phyloP scores from a whole-genome alignment of 495 filamentous ascomycete species.

The Tuber borchii region DNA sequence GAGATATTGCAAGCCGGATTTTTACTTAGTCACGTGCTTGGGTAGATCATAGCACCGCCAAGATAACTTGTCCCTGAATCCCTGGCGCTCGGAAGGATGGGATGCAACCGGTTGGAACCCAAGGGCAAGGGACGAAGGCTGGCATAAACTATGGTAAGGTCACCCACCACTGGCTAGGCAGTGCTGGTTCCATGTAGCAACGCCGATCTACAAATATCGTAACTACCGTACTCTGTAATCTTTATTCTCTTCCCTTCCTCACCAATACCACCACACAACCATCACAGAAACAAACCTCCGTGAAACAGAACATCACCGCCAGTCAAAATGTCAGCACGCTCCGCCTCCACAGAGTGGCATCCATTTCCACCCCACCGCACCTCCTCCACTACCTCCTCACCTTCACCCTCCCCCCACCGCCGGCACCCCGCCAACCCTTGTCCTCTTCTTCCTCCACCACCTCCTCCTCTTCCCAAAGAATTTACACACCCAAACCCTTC shows the following conservation, averaged over 20 bases:
- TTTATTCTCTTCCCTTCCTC: background rate
- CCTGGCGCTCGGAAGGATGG: background rate
- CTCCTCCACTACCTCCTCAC: conserved; percentile 17
- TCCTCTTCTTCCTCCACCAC: background rate
- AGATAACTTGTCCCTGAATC: background rate
- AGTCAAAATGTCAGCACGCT: conserved; percentile 3
- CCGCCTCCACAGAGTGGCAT: conserved; percentile 15
- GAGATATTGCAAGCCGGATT: background rate
- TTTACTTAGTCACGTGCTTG: background rate
- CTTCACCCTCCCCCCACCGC: conserved; percentile 38
- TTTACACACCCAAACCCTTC: conserved; percentile 6
- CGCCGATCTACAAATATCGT: background rate
- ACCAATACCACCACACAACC: background rate
- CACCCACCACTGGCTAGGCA: background rate
- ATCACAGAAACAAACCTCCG: background rate
- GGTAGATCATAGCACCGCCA: background rate
- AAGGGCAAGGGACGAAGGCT: too few relatives aligned
- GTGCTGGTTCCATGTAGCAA: background rate
- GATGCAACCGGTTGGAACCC: background rate
- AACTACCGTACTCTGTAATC: background rate
- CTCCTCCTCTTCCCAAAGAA: conserved; percentile 5
- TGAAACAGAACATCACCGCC: background rate
- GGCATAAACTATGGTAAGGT: background rate
- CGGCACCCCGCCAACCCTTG: background rate
- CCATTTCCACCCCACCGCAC: conserved; percentile 15